Conservation (phyloP, 371 early-diverging fungal species). For the Smittium mucronatum region DNA sequence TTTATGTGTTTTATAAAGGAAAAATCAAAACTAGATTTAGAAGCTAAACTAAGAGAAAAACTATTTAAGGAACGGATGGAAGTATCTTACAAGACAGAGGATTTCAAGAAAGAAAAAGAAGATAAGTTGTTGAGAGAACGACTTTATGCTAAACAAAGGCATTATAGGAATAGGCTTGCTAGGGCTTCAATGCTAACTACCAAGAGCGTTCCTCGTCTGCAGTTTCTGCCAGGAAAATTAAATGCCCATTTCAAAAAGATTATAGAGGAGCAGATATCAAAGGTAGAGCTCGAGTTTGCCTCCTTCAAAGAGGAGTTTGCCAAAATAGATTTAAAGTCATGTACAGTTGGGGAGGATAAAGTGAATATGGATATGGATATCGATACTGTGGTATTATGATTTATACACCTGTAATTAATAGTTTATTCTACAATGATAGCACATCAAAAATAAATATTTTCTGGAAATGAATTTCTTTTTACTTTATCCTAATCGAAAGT, state of each 20-base stretch:
- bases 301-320: constrained; percentile 20
- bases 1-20: background rate
- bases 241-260: background rate
- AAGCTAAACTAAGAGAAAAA: background rate
- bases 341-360: too few species aligned
- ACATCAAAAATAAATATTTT: too few species aligned
- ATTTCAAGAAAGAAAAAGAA: background rate
- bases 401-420: too few species aligned
- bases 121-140: background rate
- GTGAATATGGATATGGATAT: too few species aligned
- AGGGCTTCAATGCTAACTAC: background rate
- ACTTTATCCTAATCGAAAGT: too few species aligned
- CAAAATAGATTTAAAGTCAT: too few species aligned
- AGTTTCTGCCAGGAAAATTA: background rate
- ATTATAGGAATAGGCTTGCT: background rate
- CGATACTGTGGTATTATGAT: too few species aligned
- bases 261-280: background rate
- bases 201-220: background rate
- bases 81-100: background rate
- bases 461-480: too few species aligned
- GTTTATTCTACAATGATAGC: too few species aligned
- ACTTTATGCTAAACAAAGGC: background rate
- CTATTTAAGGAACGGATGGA: background rate
- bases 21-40: background rate
- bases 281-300: background rate